Evolutionary conservation across 2,329 filamentous ascomycete genomes (phyloP), one percentile per base, ranked within the genome.

Genomic region (Blastomyces parvus): DNA sequence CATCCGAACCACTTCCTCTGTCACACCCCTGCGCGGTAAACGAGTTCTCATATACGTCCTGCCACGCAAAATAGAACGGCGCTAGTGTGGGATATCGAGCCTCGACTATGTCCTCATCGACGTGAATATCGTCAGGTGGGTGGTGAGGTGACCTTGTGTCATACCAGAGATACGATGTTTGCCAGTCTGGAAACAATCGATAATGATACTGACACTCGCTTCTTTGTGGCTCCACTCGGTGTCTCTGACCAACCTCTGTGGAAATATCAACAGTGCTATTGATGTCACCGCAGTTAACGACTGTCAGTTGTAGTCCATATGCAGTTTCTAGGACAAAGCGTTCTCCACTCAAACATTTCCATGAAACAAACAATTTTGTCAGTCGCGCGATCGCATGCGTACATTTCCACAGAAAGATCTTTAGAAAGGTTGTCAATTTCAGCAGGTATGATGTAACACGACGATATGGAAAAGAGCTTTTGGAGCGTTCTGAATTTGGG

Each of bases 201-300:
- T 60, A 73, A 76, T 59, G 36, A 40, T 59, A 59, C 27, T 25
- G 46, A 14, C 46, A 25, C 46, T 50, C 46, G 2, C n/a, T 50
- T 25, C 22, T 50, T 27, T 50, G 46, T 50, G 46, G 46, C 46
- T 50, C 46, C 46, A 50, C 46, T 50, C 46, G 11, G 46, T 27
- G 46, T 4, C 46, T 50, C 46, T 50, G 46, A 50, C 27, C 46
- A 50, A 27, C 22, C 46, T 27, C 46, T 50, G 46, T 50, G 46
- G 46, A 50, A 50, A 50, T 50, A 50, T 50, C 46, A 50, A 50
- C 22, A 50, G 46, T 50, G 22, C 46, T 50, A 50, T 27, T 50
- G 46, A 50, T 50, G 46, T 27, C 46, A 50, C 46, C 46, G 22
- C 22, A 50, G 46, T 50, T 50, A 50, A 50, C 22, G 22, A 50